Conservation (phyloP, 2,329 filamentous ascomycete genomes). For the Penicillium capsulatum region DNA sequence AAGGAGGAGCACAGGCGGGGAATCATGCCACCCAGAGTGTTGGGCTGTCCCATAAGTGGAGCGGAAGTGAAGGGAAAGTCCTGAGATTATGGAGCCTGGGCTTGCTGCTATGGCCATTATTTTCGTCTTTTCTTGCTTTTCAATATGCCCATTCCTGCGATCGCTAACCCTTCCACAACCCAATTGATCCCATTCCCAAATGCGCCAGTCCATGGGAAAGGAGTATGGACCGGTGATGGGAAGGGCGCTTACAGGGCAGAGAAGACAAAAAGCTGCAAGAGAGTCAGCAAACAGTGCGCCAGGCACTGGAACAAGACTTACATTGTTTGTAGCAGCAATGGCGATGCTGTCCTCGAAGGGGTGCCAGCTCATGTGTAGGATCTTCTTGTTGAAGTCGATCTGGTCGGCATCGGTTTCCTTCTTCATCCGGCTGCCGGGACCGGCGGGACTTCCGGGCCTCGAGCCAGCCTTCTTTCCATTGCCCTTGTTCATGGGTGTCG, state of each 20-base stretch:
- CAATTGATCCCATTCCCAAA: conserved; percentile 17
- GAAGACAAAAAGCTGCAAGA: conserved; percentile 66
- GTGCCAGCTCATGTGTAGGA: conserved; percentile 99
- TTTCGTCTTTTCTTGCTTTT: conserved; percentile 13
- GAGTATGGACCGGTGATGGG: conserved; percentile 16
- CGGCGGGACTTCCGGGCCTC: conserved; percentile 81
- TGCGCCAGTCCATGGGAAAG: conserved; percentile 23
- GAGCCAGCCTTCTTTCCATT: conserved; percentile 83
- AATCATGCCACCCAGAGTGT: background rate
- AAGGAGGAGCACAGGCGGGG: conserved; percentile 12
- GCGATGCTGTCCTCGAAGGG: conserved; percentile 99
- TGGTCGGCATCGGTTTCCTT: conserved; percentile 99
- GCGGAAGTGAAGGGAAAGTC: conserved; percentile 15
- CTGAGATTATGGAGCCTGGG: conserved; percentile 23
- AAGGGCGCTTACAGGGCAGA: conserved; percentile 58
- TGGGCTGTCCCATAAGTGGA: background rate
- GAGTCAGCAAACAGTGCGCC: conserved; percentile 13
- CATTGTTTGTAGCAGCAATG: conserved; percentile 98
- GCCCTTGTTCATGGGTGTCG: conserved; percentile 85
- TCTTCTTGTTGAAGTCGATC: conserved; percentile 99
- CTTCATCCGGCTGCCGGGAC: conserved; percentile 88
- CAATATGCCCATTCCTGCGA: conserved; percentile 12
- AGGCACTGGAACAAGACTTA: conserved; percentile 52
- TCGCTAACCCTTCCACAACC: conserved; percentile 16
- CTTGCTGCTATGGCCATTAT: conserved; percentile 22